phyloP scores from a whole-genome alignment of 2,329 filamentous ascomycete species.

The Penicillium sp. region DNA sequence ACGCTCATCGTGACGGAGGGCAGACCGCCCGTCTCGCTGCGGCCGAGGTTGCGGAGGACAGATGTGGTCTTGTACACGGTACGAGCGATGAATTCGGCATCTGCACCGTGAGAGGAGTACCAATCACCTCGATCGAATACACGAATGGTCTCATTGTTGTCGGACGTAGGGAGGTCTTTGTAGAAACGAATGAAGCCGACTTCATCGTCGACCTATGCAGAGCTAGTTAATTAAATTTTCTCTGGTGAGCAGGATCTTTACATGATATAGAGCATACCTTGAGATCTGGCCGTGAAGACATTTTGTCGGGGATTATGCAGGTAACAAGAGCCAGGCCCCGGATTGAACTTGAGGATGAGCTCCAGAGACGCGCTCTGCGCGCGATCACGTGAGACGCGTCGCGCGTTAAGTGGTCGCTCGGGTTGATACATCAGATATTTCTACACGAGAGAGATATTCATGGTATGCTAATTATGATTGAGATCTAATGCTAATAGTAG shows the following conservation, averaged over 20 bases:
- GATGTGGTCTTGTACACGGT: conserved; percentile 98
- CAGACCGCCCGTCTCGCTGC: conserved; percentile 77
- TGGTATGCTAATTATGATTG: conserved; percentile 14
- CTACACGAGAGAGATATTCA: not conserved
- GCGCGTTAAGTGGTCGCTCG: conserved; percentile 22
- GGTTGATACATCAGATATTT: not conserved
- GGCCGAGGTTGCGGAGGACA: conserved; percentile 84
- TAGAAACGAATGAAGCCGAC: conserved; percentile 96
- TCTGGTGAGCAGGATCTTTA: not conserved
- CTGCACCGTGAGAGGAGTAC: conserved; percentile 66
- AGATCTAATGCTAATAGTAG: conserved; percentile 17
- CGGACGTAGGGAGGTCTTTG: conserved; percentile 72
- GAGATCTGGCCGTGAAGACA: conserved; percentile 70
- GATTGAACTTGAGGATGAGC: conserved; percentile 12
- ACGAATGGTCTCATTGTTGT: conserved; percentile 66
- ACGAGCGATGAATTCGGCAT: conserved; percentile 49
- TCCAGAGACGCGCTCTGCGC: conserved; percentile 26
- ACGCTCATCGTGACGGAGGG: conserved; percentile 93
- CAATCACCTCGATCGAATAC: conserved; percentile 94
- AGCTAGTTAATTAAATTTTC: conserved; percentile 6
- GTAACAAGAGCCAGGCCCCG: conserved; percentile 9
- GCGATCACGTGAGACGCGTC: conserved; percentile 38
- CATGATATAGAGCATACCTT: conserved; percentile 53
- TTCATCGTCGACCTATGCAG: conserved; percentile 81
- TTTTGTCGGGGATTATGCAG: conserved; percentile 38